phyloP scores from a whole-genome alignment of 345 rosid genomes.

The Brassica cretica region DNA sequence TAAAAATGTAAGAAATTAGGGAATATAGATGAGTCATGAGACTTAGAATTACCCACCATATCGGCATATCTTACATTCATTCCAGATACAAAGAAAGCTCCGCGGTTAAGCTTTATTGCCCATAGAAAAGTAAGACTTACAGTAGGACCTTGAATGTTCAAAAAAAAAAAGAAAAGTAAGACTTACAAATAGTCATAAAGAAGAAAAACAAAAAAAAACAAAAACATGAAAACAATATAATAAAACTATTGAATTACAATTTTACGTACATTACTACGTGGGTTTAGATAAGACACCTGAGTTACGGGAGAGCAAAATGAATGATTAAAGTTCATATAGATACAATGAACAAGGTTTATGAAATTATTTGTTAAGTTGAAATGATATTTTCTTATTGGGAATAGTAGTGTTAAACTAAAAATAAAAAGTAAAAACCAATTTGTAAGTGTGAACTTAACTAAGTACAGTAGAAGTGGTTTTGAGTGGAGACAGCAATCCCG shows the following conservation, averaged over 20 bases:
- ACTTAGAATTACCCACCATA: not conserved
- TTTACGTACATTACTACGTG: no score
- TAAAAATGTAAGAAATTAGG: not conserved
- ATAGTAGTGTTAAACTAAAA: not conserved
- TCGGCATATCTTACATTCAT: not conserved
- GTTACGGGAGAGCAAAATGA: not conserved
- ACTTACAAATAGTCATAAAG: not conserved
- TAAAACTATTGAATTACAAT: not conserved
- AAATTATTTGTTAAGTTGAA: not conserved
- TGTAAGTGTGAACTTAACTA: conserved; percentile 23
- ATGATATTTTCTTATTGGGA: not conserved
- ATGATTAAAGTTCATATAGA: not conserved
- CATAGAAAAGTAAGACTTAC: not conserved
- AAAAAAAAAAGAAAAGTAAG: not conserved
- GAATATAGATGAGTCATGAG: not conserved
- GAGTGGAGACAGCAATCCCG: conserved; percentile 44
- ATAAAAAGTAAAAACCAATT: not conserved
- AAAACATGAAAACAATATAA: not conserved
- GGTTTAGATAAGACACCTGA: not conserved
- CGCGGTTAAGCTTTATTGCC: conserved; percentile 6
- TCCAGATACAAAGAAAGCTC: conserved; percentile 25
- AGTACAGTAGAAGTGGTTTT: conserved; percentile 18
- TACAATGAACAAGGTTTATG: not conserved
- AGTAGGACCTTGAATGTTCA: no score
- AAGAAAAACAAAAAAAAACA: not conserved